Conservation (phyloP, 495 filamentous ascomycete species). For the Diplogelasinospora grovesii region DNA sequence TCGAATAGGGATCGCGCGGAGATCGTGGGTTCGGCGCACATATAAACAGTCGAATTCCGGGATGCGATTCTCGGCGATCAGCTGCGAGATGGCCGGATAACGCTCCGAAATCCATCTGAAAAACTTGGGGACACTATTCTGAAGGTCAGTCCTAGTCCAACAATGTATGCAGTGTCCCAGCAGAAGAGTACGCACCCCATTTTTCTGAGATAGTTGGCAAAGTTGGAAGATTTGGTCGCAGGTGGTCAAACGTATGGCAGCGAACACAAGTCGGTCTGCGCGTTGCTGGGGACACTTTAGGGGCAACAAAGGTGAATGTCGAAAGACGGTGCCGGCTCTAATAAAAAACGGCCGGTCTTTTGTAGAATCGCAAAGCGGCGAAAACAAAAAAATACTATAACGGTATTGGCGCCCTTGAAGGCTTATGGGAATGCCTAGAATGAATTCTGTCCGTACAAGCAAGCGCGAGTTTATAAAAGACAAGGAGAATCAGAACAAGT, state of each 20-base stretch:
- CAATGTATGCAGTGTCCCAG: no score
- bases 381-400: conserved; percentile 1
- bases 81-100: conserved; percentile 96
- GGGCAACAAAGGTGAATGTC: no score
- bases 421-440: not conserved
- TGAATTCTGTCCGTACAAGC: not conserved
- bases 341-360: conserved; percentile 32
- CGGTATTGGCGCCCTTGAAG: no score
- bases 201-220: no score
- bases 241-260: no score
- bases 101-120: conserved; percentile 94
- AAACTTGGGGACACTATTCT: conserved; percentile 91
- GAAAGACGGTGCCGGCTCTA: conserved; percentile 27
- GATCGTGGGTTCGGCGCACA: conserved; percentile 35
- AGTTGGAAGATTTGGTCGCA: not conserved
- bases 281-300: no score
- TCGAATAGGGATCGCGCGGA: not conserved
- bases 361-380: conserved; percentile 2
- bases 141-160: no score
- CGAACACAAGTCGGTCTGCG: no score
- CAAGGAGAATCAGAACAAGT: not conserved
- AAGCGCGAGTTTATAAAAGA: not conserved
- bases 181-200: conserved; percentile 25
- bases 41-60: conserved; percentile 99
- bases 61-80: conserved; percentile 98